A percentile compares a stretch with the other conserved stretches of the same genome.
phyloP scores from a whole-genome alignment of 1,284 basidiomycete species.

The Apiotrichum veenhuisii region DNA sequence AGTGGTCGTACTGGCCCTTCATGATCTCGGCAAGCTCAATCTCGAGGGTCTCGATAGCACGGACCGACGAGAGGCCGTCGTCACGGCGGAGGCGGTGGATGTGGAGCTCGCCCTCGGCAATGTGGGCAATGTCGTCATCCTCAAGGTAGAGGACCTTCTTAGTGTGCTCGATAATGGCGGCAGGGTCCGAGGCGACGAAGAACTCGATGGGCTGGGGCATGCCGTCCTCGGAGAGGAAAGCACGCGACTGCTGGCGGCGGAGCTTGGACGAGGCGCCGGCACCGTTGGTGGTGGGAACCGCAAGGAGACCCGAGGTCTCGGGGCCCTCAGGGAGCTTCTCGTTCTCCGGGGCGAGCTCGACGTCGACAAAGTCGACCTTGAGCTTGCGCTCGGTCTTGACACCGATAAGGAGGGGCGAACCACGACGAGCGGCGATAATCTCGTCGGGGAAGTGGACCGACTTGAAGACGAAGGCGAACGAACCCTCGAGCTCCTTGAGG shows the following conservation, averaged over 20 bases:
- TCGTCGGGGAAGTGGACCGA: conserved; percentile 94
- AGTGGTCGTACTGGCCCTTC: conserved; percentile 99
- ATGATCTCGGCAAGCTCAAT: conserved; percentile 99
- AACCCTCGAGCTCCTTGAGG: conserved; percentile 96
- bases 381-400: conserved; percentile 99
- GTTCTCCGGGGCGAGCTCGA: conserved; percentile 79
- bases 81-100: conserved; percentile 96
- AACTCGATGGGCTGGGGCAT: conserved; percentile 99
- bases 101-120: conserved; percentile 93
- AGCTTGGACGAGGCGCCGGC: conserved; percentile 68
- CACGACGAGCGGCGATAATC: conserved; percentile 91
- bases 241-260: conserved; percentile 90
- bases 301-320: conserved; percentile 58
- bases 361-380: conserved; percentile 99
- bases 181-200: conserved; percentile 96
- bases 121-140: conserved; percentile 98
- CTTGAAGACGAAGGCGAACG: conserved; percentile 99
- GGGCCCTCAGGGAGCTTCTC: conserved; percentile 29
- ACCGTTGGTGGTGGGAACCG: conserved; percentile 62
- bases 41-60: conserved; percentile 97
- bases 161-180: conserved; percentile 97
- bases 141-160: conserved; percentile 98
- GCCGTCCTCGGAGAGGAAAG: conserved; percentile 98
- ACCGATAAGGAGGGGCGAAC: conserved; percentile 93
- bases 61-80: conserved; percentile 71